phyloP scores from a whole-genome alignment of 176 grass and related monocot genomes.

The Phragmites australis region DNA sequence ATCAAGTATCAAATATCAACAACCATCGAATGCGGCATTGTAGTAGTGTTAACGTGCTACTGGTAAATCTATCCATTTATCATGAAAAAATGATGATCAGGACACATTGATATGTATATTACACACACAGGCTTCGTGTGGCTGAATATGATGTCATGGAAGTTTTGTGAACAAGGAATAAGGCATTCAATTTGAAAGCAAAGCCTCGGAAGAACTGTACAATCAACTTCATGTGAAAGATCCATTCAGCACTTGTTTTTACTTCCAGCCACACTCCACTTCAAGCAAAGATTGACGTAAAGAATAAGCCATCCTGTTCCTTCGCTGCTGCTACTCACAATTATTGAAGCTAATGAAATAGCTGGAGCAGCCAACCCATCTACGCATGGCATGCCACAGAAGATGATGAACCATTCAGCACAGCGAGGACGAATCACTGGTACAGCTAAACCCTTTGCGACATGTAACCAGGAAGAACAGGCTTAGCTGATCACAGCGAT shows the following conservation, averaged over 20 bases:
- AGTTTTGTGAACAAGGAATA: no score
- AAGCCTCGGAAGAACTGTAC: constrained; percentile 1
- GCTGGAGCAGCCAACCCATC: neutral
- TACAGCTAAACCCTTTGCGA: neutral
- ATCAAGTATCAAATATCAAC: no score
- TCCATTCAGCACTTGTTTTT: neutral
- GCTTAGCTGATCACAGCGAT: constrained; percentile 41
- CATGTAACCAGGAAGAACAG: neutral
- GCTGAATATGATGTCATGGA: no score
- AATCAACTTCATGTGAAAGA: neutral
- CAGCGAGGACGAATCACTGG: neutral
- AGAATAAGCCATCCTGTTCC: neutral
- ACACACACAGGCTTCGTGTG: no score
- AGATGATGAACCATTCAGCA: neutral
- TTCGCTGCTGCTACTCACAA: constrained; percentile 13
- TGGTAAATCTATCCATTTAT: no score
- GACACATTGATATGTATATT: no score
- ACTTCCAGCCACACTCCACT: neutral
- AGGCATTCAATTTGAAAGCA: no score
- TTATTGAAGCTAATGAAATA: constrained; percentile 2
- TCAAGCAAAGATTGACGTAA: neutral
- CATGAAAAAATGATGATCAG: no score
- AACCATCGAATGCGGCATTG: no score
- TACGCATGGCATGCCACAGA: neutral
- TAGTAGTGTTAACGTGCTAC: no score